Evolutionary conservation across 179 eudicot species (phyloP).

Genomic region (Spergularia azorica): DNA sequence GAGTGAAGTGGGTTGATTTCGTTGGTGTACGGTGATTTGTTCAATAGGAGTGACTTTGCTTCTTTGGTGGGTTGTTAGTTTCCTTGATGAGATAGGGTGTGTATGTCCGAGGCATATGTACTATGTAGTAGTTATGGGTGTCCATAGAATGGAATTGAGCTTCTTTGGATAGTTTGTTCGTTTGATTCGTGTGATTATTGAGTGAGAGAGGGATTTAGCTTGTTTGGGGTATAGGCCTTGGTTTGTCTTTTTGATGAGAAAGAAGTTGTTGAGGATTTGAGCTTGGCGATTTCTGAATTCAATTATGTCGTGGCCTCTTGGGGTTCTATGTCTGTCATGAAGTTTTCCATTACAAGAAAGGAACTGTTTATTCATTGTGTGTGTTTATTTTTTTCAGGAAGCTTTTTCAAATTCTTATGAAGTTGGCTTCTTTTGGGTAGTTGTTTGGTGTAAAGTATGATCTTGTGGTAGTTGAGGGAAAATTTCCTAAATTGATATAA

Average conservation of each 20-base stretch:
- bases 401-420: neutral
- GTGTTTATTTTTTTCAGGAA: neutral
- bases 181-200: neutral
- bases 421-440: neutral
- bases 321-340: neutral
- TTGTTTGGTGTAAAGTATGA: neutral
- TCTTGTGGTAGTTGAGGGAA: too few relatives aligned
- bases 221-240: neutral
- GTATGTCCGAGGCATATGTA: neutral
- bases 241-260: neutral
- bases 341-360: neutral
- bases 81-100: neutral
- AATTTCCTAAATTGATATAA: too few relatives aligned
- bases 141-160: neutral
- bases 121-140: neutral
- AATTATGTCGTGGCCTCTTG: neutral
- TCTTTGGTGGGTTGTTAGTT: neutral
- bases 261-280: neutral
- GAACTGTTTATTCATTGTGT: neutral
- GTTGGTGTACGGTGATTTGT: neutral
- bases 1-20: slow-evolving; percentile 9
- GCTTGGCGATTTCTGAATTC: neutral
- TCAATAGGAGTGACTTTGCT: neutral
- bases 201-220: neutral
- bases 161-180: neutral